Base-by-base conservation (phyloP, 805 yeast species). In the Spathaspora sp. region DNA sequence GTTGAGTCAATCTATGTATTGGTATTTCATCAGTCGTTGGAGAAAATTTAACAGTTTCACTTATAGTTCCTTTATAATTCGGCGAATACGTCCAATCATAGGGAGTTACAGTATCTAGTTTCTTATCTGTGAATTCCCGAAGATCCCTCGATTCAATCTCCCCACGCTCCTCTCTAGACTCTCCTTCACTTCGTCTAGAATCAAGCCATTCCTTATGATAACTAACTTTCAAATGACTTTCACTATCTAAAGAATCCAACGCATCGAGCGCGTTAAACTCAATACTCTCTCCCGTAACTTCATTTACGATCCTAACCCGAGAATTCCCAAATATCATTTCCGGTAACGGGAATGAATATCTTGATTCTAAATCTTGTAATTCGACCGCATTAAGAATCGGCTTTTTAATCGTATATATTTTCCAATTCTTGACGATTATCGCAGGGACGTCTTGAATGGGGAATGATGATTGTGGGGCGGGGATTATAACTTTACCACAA, bases 81-180 rank as follows among this genome's bases (percentile, higher is more conserved):
- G 96, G 83, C 0, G 97, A 81, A 65, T 94, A 94, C 0, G 99
- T 93, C 99, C 99, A 94, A 71, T 94, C 99, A 64, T 83, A 94
- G 1, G 97, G 94, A 59, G 87, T 86, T 48, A 86, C 81, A 35
- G 86, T 80, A 45, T 86, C 77, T 80, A 62, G 76, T 14, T 44
- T 23, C 26, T 23, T 50, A 66, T 50, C 84, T 4, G 70, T 65
- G 50, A 67, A 56, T 77, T 62, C 77, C 66, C 63, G 77, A 39
- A 65, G 57, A 47, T 66, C 69, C 46, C 56, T 64, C 31, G 51
- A 55, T 16, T 60, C 57, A 47, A 58, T 58, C 29, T 64, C 66
- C 45, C n/a, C 55, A 55, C 28, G 66, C 63, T 45, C 61, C 60
- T 46, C 66, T 67, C 35, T 60, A 6, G 26, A 54, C 14, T 45